Evolutionary conservation across 352 stramenopile genomes (phyloP), one percentile per base, ranked within the genome.

Genomic region (Phytophthora citricola): DNA sequence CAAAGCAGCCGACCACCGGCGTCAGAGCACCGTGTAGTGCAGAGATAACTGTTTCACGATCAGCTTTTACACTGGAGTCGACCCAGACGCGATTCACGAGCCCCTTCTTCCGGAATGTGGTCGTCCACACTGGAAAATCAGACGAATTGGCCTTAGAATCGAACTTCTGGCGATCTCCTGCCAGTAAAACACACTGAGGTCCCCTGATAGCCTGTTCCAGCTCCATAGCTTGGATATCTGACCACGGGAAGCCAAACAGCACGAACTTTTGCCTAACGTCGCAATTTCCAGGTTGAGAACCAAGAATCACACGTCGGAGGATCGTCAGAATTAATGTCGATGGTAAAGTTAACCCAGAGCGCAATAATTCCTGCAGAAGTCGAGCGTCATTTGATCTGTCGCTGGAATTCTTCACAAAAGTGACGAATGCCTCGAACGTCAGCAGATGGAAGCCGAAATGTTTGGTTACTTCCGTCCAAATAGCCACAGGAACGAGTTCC

Each of bases 171-270:
- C 9, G 15, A 3, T 62, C 24, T 29, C 39, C 17, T 4, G 72
- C 52, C 20, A 61, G 11, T 36, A 75, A 31, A 7, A 75, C 44
- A n/a, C 61, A 48, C 24, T 60, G 32, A 38, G 65, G 65, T 12
- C 27, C 59, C 7, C 66, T 72, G 12, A 90, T 58, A 15, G 8
- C 20, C 29, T 60, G 32, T 26, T 86, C 76, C n/a, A 88, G 53
- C 17, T 71, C 69, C 1, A 26, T 45, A 36, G 61, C 48, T 26
- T 62, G 54, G 0, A 81, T 56, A 4, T 75, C 22, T 2, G 40
- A 48, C 71, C 74, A 81, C 15, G 76, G 75, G 14, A 90, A 90
- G 0, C 69, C 78, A 5, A 69, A 22, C 9, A 90, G n/a, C 17
- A 90, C 22, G 44, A 85, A 79, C 24, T 78, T 78, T 36, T 84